Percentiles rank a stretch among this genome's conserved stretches.
phyloP scores from a whole-genome alignment of 805 yeast genomes.

The Torulaspora franciscae region DNA sequence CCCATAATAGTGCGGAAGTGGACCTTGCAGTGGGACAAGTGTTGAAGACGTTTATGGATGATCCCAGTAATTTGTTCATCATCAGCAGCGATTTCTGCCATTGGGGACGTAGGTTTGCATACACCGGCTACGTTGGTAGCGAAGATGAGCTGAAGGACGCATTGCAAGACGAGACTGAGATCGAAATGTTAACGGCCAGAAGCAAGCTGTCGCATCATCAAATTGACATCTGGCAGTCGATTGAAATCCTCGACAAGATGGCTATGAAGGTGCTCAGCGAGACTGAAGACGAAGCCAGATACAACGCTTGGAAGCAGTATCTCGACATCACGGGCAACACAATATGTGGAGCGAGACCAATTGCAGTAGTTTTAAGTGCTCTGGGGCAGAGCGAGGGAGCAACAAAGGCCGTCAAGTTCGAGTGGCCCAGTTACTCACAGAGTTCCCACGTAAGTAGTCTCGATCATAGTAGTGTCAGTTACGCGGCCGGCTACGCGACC shows the following conservation, averaged over 20 bases:
- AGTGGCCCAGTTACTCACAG: conserved; percentile 80
- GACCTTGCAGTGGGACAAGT: conserved; percentile 44
- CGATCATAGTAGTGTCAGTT: conserved; percentile 80
- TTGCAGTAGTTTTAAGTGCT: conserved; percentile 59
- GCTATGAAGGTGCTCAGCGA: conserved; percentile 54
- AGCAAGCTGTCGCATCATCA: conserved; percentile 29
- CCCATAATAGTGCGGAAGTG: conserved; percentile 48
- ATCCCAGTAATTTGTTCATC: conserved; percentile 56
- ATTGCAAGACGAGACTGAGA: conserved; percentile 34
- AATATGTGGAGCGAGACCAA: conserved; percentile 87
- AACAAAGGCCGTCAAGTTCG: conserved; percentile 35
- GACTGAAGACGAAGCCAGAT: conserved; percentile 49
- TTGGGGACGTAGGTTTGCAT: conserved; percentile 74
- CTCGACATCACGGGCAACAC: conserved; percentile 74
- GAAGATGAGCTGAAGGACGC: conserved; percentile 26
- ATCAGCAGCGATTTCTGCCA: conserved; percentile 93
- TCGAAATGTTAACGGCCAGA: conserved; percentile 29
- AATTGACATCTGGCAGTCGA: conserved; percentile 62
- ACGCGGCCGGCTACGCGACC: conserved; percentile 67
- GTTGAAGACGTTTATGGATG: conserved; percentile 53
- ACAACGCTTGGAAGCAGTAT: conserved; percentile 60
- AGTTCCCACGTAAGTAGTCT: conserved; percentile 49
- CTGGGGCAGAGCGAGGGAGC: conserved; percentile 16
- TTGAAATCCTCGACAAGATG: conserved; percentile 61
- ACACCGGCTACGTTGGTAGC: conserved; percentile 45